phyloP scores from a whole-genome alignment of 1,284 basidiomycete genomes.

The Stereum hirsutum region DNA sequence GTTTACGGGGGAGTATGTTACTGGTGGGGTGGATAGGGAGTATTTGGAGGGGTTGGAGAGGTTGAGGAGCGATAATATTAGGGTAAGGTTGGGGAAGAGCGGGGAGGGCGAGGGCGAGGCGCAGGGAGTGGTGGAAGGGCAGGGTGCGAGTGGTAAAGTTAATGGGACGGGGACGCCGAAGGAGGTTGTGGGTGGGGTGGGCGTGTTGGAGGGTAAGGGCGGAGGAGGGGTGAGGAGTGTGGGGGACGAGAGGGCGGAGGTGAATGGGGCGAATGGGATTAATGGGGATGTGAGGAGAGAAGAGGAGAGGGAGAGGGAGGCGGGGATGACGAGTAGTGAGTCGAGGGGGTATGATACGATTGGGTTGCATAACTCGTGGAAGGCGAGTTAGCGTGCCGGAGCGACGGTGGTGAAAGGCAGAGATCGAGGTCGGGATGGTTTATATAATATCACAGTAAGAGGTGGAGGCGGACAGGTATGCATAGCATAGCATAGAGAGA shows the following conservation, averaged over 20 bases:
- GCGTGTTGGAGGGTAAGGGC: conserved; percentile 28
- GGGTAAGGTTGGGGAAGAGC: conserved; percentile 30
- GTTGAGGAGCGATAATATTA: conserved; percentile 80
- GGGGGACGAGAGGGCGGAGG: conserved; percentile 10
- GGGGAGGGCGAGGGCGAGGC: conserved; percentile 7
- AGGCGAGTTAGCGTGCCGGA: conserved; percentile 15
- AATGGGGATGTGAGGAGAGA: conserved; percentile 14
- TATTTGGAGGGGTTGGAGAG: conserved; percentile 78
- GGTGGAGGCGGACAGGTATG: no score
- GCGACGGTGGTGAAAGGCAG: no score
- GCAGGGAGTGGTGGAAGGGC: no score
- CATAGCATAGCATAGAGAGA: no score
- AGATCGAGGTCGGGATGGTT: no score
- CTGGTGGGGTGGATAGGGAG: conserved; percentile 85
- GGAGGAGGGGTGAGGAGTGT: conserved; percentile 20
- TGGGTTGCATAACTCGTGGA: conserved; percentile 69
- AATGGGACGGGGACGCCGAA: no score
- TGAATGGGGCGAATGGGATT: conserved; percentile 7
- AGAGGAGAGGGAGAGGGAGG: no score
- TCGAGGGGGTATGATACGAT: conserved; percentile 77
- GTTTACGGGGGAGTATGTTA: conserved; percentile 95
- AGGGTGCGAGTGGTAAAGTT: no score
- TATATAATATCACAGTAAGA: no score
- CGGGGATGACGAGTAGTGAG: no score
- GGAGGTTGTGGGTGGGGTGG: conserved; percentile 9